Conservation (phyloP, 148 eudicot genomes). For the Pharnaceum exiguum region DNA sequence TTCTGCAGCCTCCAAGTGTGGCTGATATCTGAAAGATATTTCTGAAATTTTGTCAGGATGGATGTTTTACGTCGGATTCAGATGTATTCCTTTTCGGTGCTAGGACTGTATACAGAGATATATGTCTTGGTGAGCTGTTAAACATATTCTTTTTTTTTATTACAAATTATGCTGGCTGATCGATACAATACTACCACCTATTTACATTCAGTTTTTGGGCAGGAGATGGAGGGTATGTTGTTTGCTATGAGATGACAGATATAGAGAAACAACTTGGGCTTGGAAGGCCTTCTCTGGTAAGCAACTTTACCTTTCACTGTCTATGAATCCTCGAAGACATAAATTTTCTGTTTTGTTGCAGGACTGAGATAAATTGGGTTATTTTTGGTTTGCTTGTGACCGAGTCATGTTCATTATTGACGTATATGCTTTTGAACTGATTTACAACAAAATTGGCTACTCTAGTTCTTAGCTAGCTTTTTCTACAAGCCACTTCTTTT, state of each 20-base stretch:
- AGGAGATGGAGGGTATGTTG: conserved; percentile 87
- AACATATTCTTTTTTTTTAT: background rate
- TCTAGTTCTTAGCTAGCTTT: too few relatives aligned
- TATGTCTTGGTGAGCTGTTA: conserved; percentile 73
- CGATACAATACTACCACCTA: conserved; percentile 6
- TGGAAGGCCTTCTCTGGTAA: conserved; percentile 85
- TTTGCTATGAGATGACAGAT: conserved; percentile 92
- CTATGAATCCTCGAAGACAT: background rate
- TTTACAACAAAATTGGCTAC: too few relatives aligned
- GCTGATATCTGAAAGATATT: conserved; percentile 1
- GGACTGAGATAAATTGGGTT: too few relatives aligned
- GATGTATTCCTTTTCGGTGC: conserved; percentile 96
- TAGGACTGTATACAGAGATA: conserved; percentile 95
- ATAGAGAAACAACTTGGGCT: conserved; percentile 84
- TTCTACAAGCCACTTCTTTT: too few relatives aligned
- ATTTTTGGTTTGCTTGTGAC: too few relatives aligned
- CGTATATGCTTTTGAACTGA: too few relatives aligned
- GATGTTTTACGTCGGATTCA: conserved; percentile 93
- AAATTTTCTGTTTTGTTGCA: too few relatives aligned
- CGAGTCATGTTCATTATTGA: too few relatives aligned
- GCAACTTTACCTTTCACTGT: conserved; percentile 7
- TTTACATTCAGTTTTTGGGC: conserved; percentile 6
- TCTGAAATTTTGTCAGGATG: conserved; percentile 54
- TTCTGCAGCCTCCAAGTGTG: background rate
- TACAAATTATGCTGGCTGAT: background rate